A percentile compares a stretch with the other conserved stretches of the same genome.
Conservation (phyloP, 192 early-diverging fungal species). For the Pilobolus umbonatus region DNA sequence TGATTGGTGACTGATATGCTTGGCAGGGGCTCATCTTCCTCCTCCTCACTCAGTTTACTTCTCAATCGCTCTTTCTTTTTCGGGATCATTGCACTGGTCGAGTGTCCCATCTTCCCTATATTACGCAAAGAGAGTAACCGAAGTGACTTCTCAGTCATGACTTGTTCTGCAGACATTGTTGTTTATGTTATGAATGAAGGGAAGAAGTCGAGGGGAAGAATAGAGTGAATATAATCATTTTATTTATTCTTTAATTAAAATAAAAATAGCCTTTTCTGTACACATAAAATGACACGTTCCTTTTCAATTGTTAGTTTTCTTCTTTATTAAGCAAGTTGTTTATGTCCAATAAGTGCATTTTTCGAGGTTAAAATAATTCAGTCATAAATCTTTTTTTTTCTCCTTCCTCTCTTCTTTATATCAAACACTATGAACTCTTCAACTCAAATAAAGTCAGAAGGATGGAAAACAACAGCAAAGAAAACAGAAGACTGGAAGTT, state of each 20-base stretch:
- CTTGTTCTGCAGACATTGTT: background rate
- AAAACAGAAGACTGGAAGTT: slow-evolving; percentile 10
- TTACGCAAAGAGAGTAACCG: background rate
- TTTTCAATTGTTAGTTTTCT: too few relatives aligned
- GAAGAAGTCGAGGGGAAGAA: too few relatives aligned
- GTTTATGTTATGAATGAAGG: too few relatives aligned
- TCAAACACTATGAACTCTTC: background rate
- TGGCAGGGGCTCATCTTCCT: background rate
- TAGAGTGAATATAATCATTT: too few relatives aligned
- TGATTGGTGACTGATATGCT: background rate
- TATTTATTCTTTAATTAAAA: too few relatives aligned
- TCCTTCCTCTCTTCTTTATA: background rate
- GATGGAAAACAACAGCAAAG: slow-evolving; percentile 5
- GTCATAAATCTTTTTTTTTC: slow-evolving; percentile 1
- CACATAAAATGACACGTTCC: too few relatives aligned
- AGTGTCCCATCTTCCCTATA: slow-evolving; percentile 2
- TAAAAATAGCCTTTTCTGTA: too few relatives aligned
- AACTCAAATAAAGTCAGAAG: background rate
- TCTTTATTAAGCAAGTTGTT: too few relatives aligned
- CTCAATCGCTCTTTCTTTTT: background rate
- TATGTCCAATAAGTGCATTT: too few relatives aligned
- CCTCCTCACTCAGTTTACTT: background rate
- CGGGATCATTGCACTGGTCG: background rate
- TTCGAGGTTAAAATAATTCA: too few relatives aligned
- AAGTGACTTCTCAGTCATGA: background rate